Base-by-base conservation (phyloP, 139 green algal species). In the Chlorella vulgaris region DNA sequence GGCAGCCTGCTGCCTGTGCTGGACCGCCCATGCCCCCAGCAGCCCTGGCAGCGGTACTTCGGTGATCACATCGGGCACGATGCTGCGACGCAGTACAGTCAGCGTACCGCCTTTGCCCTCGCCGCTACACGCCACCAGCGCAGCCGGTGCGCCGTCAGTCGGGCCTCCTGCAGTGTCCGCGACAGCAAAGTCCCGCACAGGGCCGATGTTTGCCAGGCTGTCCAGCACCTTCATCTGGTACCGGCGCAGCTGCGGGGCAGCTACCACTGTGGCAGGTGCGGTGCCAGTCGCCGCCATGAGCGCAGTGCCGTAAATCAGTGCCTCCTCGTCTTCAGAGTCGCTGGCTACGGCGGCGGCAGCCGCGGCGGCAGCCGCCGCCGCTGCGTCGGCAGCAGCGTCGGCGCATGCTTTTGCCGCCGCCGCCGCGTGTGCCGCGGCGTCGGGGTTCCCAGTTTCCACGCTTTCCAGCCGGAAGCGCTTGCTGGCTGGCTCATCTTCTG, bases 11-110 rank as follows among this genome's bases (percentile, higher is more conserved):
- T 47, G 76, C 22, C 80, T 55, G 79, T 94, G 80, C 73, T 92
- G 88, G 62, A 98, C 81, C 0, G 94, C 89, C 92, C 95, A 98
- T 28, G 93, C 86, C 39, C 88, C 92, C 75, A 87, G 39, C 69
- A 91, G 63, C 58, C 78, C 84, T 82, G 88, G 55, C 39, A 95
- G 85, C 0, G 86, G 89, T 26, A 98, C 93, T 36, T 94, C 88
- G 0, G 90, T 93, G 18, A 97, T 84, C n/a, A 96, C 76, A 22
- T 97, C 92, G 0, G 93, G 87, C 3, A 92, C 75, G 58, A 98
- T 61, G 36, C 87, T 84, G 31, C 86, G 82, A 7, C 91, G 87
- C 38, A 97, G 79, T 29, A 98, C 74, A 2, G 89, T 86, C 10
- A 98, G 78, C 4, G 90, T 88, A 24, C 95, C 95, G 47, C 89